phyloP scores from a whole-genome alignment of 2,329 filamentous ascomycete genomes.

The Ophiostoma pallidulum region DNA sequence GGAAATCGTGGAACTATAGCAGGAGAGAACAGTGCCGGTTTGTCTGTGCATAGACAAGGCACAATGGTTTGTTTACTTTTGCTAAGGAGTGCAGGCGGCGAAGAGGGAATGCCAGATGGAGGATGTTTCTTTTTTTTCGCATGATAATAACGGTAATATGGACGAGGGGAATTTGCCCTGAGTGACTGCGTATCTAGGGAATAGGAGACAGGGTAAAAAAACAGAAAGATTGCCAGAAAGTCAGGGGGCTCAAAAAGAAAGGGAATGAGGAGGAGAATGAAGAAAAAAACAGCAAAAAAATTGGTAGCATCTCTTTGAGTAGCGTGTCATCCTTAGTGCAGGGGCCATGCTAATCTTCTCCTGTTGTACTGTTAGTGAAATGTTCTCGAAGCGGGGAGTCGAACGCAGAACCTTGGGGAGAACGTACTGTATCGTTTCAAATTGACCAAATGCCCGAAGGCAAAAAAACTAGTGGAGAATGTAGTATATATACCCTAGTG shows the following conservation, averaged over 20 bases:
- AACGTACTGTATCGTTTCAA: slow-evolving; percentile 20
- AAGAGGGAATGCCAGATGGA: too few relatives aligned
- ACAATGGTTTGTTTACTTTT: too few relatives aligned
- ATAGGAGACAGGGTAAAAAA: too few relatives aligned
- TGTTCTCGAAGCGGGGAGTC: background rate
- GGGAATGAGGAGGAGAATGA: background rate
- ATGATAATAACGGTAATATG: too few relatives aligned
- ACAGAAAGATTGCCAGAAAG: too few relatives aligned
- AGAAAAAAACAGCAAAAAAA: slow-evolving; percentile 18
- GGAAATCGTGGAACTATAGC: too few relatives aligned
- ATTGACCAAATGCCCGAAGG: slow-evolving; percentile 24
- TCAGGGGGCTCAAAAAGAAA: background rate
- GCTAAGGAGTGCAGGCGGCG: too few relatives aligned
- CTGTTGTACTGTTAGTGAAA: slow-evolving; percentile 10
- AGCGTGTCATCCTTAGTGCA: slow-evolving; percentile 88
- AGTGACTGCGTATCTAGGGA: too few relatives aligned
- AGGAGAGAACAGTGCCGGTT: too few relatives aligned
- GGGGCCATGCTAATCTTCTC: slow-evolving; percentile 23
- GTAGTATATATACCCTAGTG: slow-evolving; percentile 1
- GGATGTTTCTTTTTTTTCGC: too few relatives aligned
- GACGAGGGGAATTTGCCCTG: too few relatives aligned
- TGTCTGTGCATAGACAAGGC: too few relatives aligned
- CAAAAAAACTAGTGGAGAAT: background rate
- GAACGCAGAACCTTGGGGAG: slow-evolving; percentile 8
- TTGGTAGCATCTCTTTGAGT: slow-evolving; percentile 55